Percentiles rank a stretch among this genome's conserved stretches.
These are phyloP conservation scores for Phellinidium pouzarii DNA, from an alignment of 1,284 basidiomycete genomes.

Conservation along the genomic window DNA sequence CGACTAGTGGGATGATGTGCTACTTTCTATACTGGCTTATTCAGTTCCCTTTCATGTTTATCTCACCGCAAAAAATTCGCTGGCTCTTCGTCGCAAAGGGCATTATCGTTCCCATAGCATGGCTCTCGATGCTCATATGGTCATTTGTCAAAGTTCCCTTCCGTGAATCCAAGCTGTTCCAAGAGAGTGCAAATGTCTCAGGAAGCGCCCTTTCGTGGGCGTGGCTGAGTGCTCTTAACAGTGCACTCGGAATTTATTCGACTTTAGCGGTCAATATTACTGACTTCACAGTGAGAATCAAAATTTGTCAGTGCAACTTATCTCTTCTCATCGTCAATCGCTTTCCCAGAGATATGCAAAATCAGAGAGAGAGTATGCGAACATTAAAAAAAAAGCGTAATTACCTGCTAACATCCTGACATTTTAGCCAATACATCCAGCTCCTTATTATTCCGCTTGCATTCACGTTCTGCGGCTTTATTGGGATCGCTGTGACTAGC, in stretches of 20 bases:
- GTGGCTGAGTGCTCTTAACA: conserved; percentile 67
- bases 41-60: conserved; percentile 66
- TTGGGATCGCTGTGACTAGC: conserved; percentile 64
- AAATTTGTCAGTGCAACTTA: not conserved
- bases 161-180: conserved; percentile 42
- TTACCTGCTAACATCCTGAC: not conserved
- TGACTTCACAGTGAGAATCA: conserved; percentile 52
- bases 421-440: conserved; percentile 57
- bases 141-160: conserved; percentile 57
- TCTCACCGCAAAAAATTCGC: conserved; percentile 70
- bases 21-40: conserved; percentile 77
- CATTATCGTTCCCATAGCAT: conserved; percentile 57
- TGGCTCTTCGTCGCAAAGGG: conserved; percentile 69
- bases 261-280: conserved; percentile 69
- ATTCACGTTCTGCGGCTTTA: conserved; percentile 53
- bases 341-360: conserved; percentile 51
- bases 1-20: conserved; percentile 60
- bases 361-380: conserved; percentile 47
- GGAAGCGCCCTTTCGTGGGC: conserved; percentile 59
- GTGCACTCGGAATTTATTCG: conserved; percentile 58
- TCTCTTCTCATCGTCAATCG: not conserved
- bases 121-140: conserved; percentile 71
- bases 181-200: conserved; percentile 37
- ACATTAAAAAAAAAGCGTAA: not conserved
- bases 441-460: conserved; percentile 61